These are phyloP conservation scores for Phytophthora meadii DNA, from an alignment of 352 stramenopile genomes.

Conservation along the genomic window DNA sequence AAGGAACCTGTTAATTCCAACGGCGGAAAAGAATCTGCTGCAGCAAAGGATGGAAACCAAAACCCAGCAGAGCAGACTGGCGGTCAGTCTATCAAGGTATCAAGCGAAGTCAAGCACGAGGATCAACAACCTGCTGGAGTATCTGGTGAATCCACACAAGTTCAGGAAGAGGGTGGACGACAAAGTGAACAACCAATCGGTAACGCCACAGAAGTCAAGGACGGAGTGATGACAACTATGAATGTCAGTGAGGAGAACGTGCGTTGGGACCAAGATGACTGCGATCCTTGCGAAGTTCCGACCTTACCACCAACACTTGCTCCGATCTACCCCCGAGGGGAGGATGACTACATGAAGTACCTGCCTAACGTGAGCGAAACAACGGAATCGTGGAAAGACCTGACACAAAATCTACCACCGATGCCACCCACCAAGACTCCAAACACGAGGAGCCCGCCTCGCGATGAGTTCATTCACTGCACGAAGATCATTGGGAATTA, in stretches of 20 bases:
- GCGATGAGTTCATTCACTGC: constrained; percentile 11
- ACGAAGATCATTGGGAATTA: constrained; percentile 16
- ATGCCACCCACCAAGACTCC: background rate
- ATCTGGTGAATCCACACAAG: no score
- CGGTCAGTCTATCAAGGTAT: no score
- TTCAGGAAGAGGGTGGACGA: background rate
- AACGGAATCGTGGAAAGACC: constrained; percentile 7
- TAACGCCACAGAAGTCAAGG: background rate
- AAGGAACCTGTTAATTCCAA: no score
- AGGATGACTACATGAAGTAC: constrained; percentile 14
- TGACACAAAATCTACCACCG: constrained; percentile 9
- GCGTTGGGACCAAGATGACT: constrained; percentile 17
- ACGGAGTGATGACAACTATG: constrained; percentile 1
- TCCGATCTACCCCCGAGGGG: constrained; percentile 6
- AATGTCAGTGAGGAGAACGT: constrained; percentile 1
- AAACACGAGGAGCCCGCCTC: background rate
- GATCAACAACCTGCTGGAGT: no score
- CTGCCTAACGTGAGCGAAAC: constrained; percentile 12
- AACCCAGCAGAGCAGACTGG: no score
- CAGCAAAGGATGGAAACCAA: no score
- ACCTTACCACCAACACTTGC: constrained; percentile 13
- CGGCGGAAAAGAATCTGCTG: no score
- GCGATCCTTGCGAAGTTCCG: constrained; percentile 20
- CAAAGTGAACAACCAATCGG: background rate
- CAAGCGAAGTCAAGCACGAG: no score